Percentiles rank a stretch among this genome's conserved stretches.
Conservation (phyloP, 2,329 filamentous ascomycete species). For the Diplodia seriata region DNA sequence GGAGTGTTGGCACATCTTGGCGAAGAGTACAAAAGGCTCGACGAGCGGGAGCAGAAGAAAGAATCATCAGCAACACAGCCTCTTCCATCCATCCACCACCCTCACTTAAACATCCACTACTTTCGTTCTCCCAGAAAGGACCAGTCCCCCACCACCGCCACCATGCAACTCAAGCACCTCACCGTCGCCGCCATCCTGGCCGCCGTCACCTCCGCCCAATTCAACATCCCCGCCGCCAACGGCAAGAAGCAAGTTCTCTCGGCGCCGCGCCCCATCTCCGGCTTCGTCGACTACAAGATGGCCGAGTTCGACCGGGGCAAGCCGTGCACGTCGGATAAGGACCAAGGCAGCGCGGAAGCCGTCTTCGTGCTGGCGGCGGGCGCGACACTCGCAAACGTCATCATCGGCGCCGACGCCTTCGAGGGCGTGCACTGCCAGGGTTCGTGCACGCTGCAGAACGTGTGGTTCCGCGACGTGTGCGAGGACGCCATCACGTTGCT, state of each 20-base stretch:
- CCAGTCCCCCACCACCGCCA: background rate
- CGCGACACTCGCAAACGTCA: conserved; percentile 61
- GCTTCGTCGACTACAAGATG: background rate
- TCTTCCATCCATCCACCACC: background rate
- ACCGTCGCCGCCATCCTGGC: background rate
- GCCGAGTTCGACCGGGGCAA: conserved; percentile 1
- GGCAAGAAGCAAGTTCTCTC: conserved; percentile 1
- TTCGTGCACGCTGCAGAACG: conserved; percentile 56
- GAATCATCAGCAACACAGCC: background rate
- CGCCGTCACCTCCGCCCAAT: background rate
- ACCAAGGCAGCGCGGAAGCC: conserved; percentile 55
- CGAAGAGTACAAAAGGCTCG: background rate
- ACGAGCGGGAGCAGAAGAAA: background rate
- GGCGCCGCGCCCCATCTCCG: background rate
- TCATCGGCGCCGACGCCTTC: conserved; percentile 60
- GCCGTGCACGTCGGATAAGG: conserved; percentile 48
- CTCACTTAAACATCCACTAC: no score
- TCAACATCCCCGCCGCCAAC: conserved; percentile 4
- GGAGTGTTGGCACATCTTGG: background rate
- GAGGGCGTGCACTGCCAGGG: conserved; percentile 62
- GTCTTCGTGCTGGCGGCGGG: conserved; percentile 62
- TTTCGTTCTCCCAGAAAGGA: background rate
- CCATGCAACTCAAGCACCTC: background rate
- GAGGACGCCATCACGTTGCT: conserved; percentile 49
- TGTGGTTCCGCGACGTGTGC: conserved; percentile 54